Evolutionary conservation across 345 rosid species (phyloP), one percentile per base, ranked within the genome.

Genomic region (Aquilaria yunnanensis): DNA sequence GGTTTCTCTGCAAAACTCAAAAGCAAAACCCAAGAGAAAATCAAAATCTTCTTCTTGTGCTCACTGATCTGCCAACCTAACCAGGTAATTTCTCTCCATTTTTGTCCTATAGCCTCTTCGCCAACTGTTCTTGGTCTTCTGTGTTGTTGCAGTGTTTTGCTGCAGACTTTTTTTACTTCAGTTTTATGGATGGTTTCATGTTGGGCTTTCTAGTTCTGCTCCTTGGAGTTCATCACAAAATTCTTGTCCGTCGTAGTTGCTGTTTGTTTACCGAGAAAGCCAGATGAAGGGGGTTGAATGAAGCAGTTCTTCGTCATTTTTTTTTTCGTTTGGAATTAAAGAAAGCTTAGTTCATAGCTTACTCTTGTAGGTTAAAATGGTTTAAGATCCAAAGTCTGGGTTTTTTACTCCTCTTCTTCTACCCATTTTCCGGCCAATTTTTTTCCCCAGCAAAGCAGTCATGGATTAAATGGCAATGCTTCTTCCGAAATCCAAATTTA

Each of bases 211-310:
- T 37, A 37, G 5, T 9, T 2, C 43, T 37, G 43, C 43, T 37
- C 43, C 8, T 37, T 7, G 5, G 43, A 37, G 43, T 37, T 37
- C 43, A 9, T 9, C 43, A 37, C 8, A 9, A 37, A 37, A 37
- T 37, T 37, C 43, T 2, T 37, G 43, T 37, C 30, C 52, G 31
- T 56, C 61, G 48, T 54, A 23, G 32, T 47, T 54, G 47, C 65
- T 73, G 78, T 46, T 70, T 70, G 77, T 57, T 61, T 57, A 57
- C 30, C 55, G 65, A 45, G 72, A 57, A 77, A 62, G 32, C 29
- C 3, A 12, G 13, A 37, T 37, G 51, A 9, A 53, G 59, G 31
- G 46, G n/a, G 66, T 37, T 46, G 43, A 37, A 37, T 37, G 43
- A 9, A 37, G 43, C 43, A 4, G 43, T 5, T 5, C 5, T 37